Percentiles rank a stretch among this genome's conserved stretches.
phyloP scores from a whole-genome alignment of 495 filamentous ascomycete species.

The Penicillium daleae region DNA sequence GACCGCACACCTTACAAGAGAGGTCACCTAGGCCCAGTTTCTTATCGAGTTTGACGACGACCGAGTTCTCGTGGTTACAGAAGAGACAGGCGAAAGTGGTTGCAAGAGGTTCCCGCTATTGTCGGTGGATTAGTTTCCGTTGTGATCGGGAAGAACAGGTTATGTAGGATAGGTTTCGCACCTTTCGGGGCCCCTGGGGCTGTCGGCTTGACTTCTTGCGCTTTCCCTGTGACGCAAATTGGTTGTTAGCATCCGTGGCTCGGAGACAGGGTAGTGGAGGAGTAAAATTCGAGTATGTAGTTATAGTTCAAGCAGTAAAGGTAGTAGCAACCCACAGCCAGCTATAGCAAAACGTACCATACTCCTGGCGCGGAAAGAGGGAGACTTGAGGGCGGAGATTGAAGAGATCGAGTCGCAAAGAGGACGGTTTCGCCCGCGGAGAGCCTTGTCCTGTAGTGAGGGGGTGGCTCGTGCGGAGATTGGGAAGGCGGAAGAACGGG shows the following conservation, averaged over 20 bases:
- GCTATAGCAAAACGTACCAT: slow-evolving; percentile 21
- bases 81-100: slow-evolving; percentile 94
- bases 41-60: slow-evolving; percentile 87
- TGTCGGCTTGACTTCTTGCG: slow-evolving; percentile 91
- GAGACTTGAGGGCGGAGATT: not conserved
- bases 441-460: slow-evolving; percentile 15
- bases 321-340: not conserved
- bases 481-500: slow-evolving; percentile 21
- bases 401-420: not conserved
- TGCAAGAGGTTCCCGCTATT: slow-evolving; percentile 81
- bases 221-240: slow-evolving; percentile 66
- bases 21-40: slow-evolving; percentile 83
- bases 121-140: slow-evolving; percentile 7
- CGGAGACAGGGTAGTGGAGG: not conserved
- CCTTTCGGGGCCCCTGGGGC: slow-evolving; percentile 84
- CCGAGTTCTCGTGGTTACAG: slow-evolving; percentile 94
- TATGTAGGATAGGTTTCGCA: slow-evolving; percentile 31
- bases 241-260: not conserved
- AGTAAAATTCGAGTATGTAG: not conserved
- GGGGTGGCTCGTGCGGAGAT: slow-evolving; percentile 26
- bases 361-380: slow-evolving; percentile 8
- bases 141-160: not conserved
- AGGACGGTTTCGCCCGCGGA: slow-evolving; percentile 2
- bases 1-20: slow-evolving; percentile 89
- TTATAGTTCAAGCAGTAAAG: not conserved